Base-by-base conservation (phyloP, 2,329 filamentous ascomycete species). In the Camptophora hylomeconis region DNA sequence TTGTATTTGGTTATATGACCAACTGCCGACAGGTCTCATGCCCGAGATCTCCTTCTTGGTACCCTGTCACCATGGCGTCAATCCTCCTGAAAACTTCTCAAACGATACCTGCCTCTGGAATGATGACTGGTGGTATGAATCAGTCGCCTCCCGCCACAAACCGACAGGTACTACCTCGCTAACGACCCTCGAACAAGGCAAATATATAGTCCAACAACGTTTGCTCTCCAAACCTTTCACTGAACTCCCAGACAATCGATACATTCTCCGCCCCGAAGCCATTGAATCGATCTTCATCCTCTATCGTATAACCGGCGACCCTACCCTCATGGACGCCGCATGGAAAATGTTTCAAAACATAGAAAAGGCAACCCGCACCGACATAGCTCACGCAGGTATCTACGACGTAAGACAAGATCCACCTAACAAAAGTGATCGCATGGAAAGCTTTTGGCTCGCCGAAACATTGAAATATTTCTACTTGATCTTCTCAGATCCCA, bases 391-490 rank as follows among this genome's bases (percentile, higher is more conserved):
- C 31, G 58, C 58, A 4, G 54, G 55, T 2, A 52, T 64, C 13
- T 31, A 42, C 3, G 57, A 65, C 39, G 57, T 64, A 16, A 20
- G 41, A 13, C 7, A 18, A 6, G 13, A 24, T n/a, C 24, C 40
- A 7, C 53, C 63, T 1, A 45, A 45, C 7, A 57, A 64, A 31
- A 49, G 53, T 20, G 70, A 84, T 50, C 61, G 64, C 42, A 86
- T 87, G 80, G 79, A 92, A 58, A 86, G 79, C 47, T 92, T 92
- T 54, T 93, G 84, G 81, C 63, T 83, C 36, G 80, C 80, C 3
- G 84, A 93, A 63, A 93, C 83, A 21, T 60, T 93, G 44, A 94
- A 92, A 61, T 92, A 92, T 49, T 92, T 89, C 42, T 93, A 83
- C 51, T 53, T 93, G 32, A 63, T 92, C 27, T 93, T 80, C 50